Evolutionary conservation across 176 grass and related monocot species (phyloP), one percentile per base, ranked within the genome.

Genomic region (Sorghum bicolor): DNA sequence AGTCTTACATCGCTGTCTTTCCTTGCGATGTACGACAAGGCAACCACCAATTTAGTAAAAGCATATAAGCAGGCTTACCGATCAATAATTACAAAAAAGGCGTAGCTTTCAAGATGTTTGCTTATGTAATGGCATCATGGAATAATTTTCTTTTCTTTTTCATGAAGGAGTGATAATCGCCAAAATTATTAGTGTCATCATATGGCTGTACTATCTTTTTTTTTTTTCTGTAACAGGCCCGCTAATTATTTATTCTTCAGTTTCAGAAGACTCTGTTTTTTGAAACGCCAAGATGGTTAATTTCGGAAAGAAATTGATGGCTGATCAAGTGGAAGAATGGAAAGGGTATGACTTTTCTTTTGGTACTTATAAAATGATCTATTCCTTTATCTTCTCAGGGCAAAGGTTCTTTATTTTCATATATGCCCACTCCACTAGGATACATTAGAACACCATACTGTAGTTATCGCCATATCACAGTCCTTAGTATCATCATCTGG

Each of bases 301-400:
- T 72, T 94, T 97, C 25, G 94, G 92, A 70, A 97, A 97, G 86
- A 94, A 82, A 83, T 82, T 97, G 76, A 82, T 72, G 85, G 85
- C 63, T 44, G 89, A 94, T 90, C 91, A 94, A 70, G 90, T 90
- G 57, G 79, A 94, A 62, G 94, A 94, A 78, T 97, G 94, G 94
- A 97, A 94, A 84, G 85, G 52, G 94, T 97, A 86, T 76, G 40
- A 0, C 1, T 77, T 77, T 86, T 41, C 38, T 73, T 45, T 70
- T 63, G 24, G 31, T 36, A 26, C 39, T 69, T 75, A 13, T 64
- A 3, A 66, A 66, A 55, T 44, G 12, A 14, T 31, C 0, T 16
- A 47, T 68, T 87, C 4, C 22, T 70, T 72, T 50, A 45, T 29
- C 1, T 86, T 75, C 32, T 72, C 22, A 58, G 55, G 53, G 9